A percentile compares a stretch with the other conserved stretches of the same genome.
Conservation (phyloP, 805 yeast species). For the Ascoidea rubescens region DNA sequence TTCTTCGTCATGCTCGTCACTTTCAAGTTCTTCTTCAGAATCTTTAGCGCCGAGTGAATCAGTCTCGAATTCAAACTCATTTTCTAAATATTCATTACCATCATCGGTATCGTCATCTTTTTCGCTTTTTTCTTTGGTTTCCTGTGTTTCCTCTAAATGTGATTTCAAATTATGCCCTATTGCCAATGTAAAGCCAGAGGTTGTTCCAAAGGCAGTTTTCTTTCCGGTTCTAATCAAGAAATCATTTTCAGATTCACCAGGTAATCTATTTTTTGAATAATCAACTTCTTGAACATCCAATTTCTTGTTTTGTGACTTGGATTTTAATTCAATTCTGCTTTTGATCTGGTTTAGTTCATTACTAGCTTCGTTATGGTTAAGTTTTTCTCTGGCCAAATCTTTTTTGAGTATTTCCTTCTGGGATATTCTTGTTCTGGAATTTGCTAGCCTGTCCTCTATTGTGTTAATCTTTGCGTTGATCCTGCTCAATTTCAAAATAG, state of each 20-base stretch:
- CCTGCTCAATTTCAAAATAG: constrained; percentile 33
- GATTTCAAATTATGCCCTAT: constrained; percentile 16
- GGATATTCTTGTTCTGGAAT: constrained; percentile 49
- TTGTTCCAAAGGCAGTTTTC: constrained; percentile 82
- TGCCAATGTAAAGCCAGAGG: constrained; percentile 36
- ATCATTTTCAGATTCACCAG: constrained; percentile 72
- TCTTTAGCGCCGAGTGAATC: constrained; percentile 9
- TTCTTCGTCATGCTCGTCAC: constrained; percentile 16
- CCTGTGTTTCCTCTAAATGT: constrained; percentile 9
- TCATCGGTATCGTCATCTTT: constrained; percentile 15
- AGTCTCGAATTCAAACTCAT: constrained; percentile 13
- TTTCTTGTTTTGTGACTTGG: too few relatives aligned
- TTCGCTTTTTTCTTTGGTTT: constrained; percentile 10
- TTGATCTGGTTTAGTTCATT: constrained; percentile 14
- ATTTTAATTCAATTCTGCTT: constrained; percentile 2
- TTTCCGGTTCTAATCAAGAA: constrained; percentile 80
- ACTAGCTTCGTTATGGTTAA: constrained; percentile 28
- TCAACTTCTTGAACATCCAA: constrained; percentile 3
- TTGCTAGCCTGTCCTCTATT: constrained; percentile 33
- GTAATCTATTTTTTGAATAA: constrained; percentile 25
- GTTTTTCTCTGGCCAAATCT: constrained; percentile 43
- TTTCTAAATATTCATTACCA: constrained; percentile 9
- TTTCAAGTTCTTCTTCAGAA: constrained; percentile 9
- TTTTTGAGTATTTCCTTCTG: constrained; percentile 37
- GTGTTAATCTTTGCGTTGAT: constrained; percentile 27